phyloP scores from a whole-genome alignment of 2,329 filamentous ascomycete species.

The Penicillium sp. region DNA sequence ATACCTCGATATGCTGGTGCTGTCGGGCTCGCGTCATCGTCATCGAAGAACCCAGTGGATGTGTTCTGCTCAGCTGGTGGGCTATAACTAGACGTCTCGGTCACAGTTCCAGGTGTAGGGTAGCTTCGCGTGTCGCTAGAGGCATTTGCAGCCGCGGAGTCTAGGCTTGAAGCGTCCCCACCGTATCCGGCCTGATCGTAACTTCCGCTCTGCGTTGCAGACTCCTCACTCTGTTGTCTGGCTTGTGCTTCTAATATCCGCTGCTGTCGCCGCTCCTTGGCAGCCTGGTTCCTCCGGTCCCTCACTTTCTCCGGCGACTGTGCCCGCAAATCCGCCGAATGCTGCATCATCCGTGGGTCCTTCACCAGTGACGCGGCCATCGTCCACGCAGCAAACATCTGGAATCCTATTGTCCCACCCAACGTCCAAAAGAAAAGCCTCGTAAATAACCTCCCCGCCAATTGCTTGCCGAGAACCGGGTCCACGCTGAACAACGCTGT shows the following conservation, averaged over 20 bases:
- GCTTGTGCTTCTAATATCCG: neutral
- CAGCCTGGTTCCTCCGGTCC: neutral
- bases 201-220: conserved; percentile 16
- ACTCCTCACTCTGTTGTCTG: conserved; percentile 1
- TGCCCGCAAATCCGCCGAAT: conserved; percentile 25
- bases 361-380: neutral
- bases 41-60: conserved; percentile 37
- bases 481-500: conserved; percentile 16
- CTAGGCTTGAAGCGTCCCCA: neutral
- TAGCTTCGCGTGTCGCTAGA: neutral
- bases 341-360: conserved; percentile 32
- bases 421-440: conserved; percentile 20
- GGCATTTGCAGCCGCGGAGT: neutral
- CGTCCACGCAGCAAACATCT: neutral
- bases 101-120: neutral
- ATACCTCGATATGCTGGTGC: conserved; percentile 37
- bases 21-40: conserved; percentile 45
- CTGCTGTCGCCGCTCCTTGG: neutral
- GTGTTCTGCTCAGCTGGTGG: conserved; percentile 15
- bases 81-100: neutral
- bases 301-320: neutral
- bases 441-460: neutral
- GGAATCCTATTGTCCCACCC: neutral
- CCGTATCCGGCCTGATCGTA: neutral
- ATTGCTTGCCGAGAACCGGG: neutral